Evolutionary conservation across 2,329 filamentous ascomycete genomes (phyloP).

Genomic region (Lojkania enalia): DNA sequence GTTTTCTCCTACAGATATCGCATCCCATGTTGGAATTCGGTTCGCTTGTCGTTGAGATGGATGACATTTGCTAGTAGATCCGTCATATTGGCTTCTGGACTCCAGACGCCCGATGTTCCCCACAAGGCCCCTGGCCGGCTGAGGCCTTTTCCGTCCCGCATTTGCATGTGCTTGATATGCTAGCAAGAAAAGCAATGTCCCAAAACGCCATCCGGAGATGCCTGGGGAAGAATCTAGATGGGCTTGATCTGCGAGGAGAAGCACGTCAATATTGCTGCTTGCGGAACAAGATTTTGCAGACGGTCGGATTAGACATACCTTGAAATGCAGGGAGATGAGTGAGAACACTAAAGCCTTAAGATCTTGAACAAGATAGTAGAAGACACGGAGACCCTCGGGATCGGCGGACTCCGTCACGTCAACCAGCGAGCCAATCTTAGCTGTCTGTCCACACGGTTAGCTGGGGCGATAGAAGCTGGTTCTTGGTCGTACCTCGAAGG

Average conservation of each 20-base stretch:
- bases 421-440: slow-evolving; percentile 95
- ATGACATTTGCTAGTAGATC: slow-evolving; percentile 5
- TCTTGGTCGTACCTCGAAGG: slow-evolving; percentile 76
- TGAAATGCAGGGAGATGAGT: slow-evolving; percentile 95
- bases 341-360: slow-evolving; percentile 96
- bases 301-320: slow-evolving; percentile 55
- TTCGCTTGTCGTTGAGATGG: slow-evolving; percentile 8
- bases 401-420: slow-evolving; percentile 96
- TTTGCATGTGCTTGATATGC: slow-evolving; percentile 12
- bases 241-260: slow-evolving; percentile 65
- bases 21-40: slow-evolving; percentile 7
- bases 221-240: slow-evolving; percentile 55
- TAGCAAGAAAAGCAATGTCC: slow-evolving; percentile 19
- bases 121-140: slow-evolving; percentile 9
- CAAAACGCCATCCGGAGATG: slow-evolving; percentile 14
- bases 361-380: slow-evolving; percentile 98
- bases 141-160: slow-evolving; percentile 5
- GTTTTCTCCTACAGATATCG: slow-evolving; percentile 1
- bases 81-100: slow-evolving; percentile 13
- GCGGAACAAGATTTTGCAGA: too few species aligned
- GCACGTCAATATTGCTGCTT: not conserved
- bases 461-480: not conserved
- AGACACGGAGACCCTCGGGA: slow-evolving; percentile 92
- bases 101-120: slow-evolving; percentile 13
- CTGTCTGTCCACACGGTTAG: slow-evolving; percentile 65